A percentile compares a stretch with the other conserved stretches of the same genome.
Evolutionary conservation across 2,329 filamentous ascomycete species (phyloP).

Genomic region (Calonectria hawksworthii): DNA sequence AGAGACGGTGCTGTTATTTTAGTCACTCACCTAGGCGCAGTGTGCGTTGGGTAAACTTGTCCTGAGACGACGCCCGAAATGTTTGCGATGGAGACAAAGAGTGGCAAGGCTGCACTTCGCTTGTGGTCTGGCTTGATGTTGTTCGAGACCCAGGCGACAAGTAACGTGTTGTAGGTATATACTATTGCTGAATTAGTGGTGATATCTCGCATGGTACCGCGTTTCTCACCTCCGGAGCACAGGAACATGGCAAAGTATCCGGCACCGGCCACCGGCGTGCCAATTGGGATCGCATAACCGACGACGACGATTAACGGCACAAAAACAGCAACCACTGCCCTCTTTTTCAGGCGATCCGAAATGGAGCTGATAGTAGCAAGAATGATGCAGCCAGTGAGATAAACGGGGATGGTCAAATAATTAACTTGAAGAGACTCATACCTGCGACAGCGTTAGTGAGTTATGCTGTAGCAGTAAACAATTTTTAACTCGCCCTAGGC

Average conservation of each 20-base stretch:
- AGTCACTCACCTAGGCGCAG: neutral
- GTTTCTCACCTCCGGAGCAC: neutral
- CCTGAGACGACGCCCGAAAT: slow-evolving; percentile 15
- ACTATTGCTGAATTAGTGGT: neutral
- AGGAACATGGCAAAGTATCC: slow-evolving; percentile 54
- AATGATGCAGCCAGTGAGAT: slow-evolving; percentile 46
- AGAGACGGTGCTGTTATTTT: neutral
- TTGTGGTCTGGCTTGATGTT: slow-evolving; percentile 21
- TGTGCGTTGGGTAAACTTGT: slow-evolving; percentile 8
- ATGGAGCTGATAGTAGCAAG: slow-evolving; percentile 41
- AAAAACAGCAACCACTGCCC: slow-evolving; percentile 48
- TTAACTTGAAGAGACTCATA: slow-evolving; percentile 43
- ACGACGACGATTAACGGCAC: slow-evolving; percentile 47
- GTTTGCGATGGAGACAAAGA: slow-evolving; percentile 11
- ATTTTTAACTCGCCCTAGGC: slow-evolving; percentile 3
- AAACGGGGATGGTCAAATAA: slow-evolving; percentile 54
- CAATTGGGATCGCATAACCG: slow-evolving; percentile 51
- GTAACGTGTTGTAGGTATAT: slow-evolving; percentile 12
- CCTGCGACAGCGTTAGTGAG: neutral
- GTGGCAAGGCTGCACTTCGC: slow-evolving; percentile 9
- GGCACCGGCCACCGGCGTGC: slow-evolving; percentile 43
- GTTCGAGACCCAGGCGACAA: slow-evolving; percentile 20
- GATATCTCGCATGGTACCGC: neutral
- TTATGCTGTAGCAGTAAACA: too few species aligned
- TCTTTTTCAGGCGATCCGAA: slow-evolving; percentile 50